Percentiles rank a stretch among this genome's conserved stretches.
Conservation (phyloP, 1,139 yeast species). For the Yamadazyma atlantica region DNA sequence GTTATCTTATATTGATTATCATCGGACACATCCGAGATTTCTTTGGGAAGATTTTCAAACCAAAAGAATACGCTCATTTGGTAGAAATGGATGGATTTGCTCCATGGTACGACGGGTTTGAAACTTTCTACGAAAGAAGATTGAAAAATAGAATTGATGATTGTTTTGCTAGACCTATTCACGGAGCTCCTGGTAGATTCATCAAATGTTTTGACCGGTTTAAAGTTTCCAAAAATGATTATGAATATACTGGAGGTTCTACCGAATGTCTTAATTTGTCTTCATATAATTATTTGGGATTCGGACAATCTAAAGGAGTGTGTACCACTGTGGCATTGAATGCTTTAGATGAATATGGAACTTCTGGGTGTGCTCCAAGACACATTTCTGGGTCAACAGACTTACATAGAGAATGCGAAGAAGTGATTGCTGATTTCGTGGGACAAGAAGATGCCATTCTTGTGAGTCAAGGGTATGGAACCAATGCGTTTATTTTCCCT, state of each 20-base stretch:
- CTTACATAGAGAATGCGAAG: conserved; percentile 73
- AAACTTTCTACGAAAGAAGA: conserved; percentile 88
- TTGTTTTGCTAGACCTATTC: conserved; percentile 92
- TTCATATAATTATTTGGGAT: conserved; percentile 91
- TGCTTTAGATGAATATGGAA: conserved; percentile 65
- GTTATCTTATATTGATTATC: conserved; percentile 77
- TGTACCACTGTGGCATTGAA: conserved; percentile 82
- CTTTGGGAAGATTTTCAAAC: conserved; percentile 72
- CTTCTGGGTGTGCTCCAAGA: conserved; percentile 79
- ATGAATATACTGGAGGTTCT: conserved; percentile 70
- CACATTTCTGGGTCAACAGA: conserved; percentile 73
- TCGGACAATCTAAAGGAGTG: conserved; percentile 91
- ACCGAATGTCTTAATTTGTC: conserved; percentile 82
- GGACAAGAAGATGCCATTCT: conserved; percentile 89
- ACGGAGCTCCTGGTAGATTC: conserved; percentile 95
- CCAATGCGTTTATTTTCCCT: conserved; percentile 88
- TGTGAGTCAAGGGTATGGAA: conserved; percentile 94
- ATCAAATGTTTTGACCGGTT: conserved; percentile 78
- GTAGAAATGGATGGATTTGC: conserved; percentile 88
- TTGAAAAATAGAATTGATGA: conserved; percentile 89
- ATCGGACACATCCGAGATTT: conserved; percentile 91
- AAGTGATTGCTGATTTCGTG: conserved; percentile 75
- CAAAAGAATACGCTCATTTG: conserved; percentile 62
- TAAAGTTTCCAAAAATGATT: conserved; percentile 60
- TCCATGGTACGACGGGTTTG: conserved; percentile 94